Base-by-base conservation (phyloP, 306 rosid genomes). In the Cercis canadensis region DNA sequence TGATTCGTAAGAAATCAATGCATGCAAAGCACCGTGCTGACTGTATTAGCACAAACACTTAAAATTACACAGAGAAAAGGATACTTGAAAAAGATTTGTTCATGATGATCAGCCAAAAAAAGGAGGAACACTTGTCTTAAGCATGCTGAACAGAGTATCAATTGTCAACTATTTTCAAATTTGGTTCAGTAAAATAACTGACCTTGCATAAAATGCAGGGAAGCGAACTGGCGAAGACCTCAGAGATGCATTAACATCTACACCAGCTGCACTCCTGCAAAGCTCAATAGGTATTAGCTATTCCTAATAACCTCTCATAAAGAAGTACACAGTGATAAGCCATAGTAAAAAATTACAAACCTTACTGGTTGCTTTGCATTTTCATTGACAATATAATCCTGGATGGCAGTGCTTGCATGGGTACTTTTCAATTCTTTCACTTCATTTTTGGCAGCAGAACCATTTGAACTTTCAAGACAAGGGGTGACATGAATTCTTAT, bases 161-260 rank as follows among this genome's bases (percentile, higher is more conserved):
- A 21, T 45, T 5, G 10, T 40, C 47, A 46, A n/a, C 63, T 29
- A 11, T 17, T 21, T 45, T 10, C 8, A 53, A 39, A 40, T 76
- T 13, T 57, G 14, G 13, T 29, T 57, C 50, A 46, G 41, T 31
- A 50, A 65, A 34, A 65, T 50, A 63, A 61, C 61, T 54, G 60
- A 65, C 81, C 85, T 69, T 19, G 77, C 69, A 47, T 65, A 44
- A 70, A 67, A 80, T 4, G 51, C 62, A 17, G 85, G 74, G 50
- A 70, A 15, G 32, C 45, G 45, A 58, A 44, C n/a, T 15, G 46
- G 46, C 7, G 37, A 50, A 24, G 59, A 17, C 62, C 16, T 16
- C 8, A 52, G 46, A 41, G 67, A 65, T 69, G 37, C 63, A 37
- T 37, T 12, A 14, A 31, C 47, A 46, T 74, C 66, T 44, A 13